Conservation (phyloP, 2,329 filamentous ascomycete species). For the Clonostachys rhizophaga region DNA sequence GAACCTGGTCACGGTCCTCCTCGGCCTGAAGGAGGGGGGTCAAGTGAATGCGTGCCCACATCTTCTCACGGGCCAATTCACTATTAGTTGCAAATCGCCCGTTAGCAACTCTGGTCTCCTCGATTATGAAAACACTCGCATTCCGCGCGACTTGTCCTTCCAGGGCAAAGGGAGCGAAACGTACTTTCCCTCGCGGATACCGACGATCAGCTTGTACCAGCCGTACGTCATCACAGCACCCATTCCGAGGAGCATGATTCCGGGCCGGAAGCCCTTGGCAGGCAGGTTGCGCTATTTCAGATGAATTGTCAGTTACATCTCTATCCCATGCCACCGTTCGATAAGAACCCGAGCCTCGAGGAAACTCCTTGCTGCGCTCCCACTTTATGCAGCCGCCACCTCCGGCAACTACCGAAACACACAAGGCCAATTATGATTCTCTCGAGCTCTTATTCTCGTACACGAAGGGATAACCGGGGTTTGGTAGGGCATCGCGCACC, state of each 20-base stretch:
- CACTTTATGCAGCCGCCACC: no score
- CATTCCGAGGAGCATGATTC: constrained; percentile 71
- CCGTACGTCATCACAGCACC: constrained; percentile 81
- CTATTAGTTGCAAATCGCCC: constrained; percentile 37
- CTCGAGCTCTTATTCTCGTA: not conserved
- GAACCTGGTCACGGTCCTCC: constrained; percentile 91
- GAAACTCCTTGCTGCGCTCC: no score
- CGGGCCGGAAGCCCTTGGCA: constrained; percentile 81
- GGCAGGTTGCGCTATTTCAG: constrained; percentile 76
- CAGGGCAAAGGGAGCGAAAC: constrained; percentile 19
- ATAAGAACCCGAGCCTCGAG: no score
- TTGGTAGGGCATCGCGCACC: constrained; percentile 43
- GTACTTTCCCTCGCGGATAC: constrained; percentile 76
- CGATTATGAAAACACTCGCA: not conserved
- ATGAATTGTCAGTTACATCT: not conserved
- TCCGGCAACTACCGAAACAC: not conserved
- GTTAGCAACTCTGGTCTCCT: not conserved
- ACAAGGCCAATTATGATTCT: not conserved
- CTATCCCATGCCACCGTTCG: no score
- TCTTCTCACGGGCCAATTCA: constrained; percentile 93
- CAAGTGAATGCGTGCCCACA: constrained; percentile 95
- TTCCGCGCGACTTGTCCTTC: not conserved
- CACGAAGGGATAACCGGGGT: not conserved
- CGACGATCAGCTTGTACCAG: constrained; percentile 55
- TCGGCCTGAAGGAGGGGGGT: constrained; percentile 93